Base-by-base conservation (phyloP, 257 asterid species). In the Parsonsia alboflavescens region DNA sequence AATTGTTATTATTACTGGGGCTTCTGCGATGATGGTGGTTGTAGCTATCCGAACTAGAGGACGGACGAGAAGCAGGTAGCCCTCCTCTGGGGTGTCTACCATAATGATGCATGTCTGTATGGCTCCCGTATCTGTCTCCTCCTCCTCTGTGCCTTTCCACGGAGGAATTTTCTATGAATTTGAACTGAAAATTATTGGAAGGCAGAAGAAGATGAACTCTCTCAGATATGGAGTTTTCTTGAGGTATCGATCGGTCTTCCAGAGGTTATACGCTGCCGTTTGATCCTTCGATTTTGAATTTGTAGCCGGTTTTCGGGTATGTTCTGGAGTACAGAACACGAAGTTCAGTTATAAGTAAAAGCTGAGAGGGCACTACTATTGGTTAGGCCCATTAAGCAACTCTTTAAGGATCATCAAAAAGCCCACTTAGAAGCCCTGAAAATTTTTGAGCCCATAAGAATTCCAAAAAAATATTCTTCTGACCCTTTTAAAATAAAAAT, bases 121-220 rank as follows among this genome's bases (percentile, higher is more conserved):
- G 59, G 76, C 17, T 61, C 4, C 73, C 77, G 26, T 76, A 73
- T 22, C 84, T 78, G 54, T 68, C 77, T 2, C 76, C 50, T 5
- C 79, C 79, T 10, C 77, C 83, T 46, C 79, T 67, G 52, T 76
- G 84, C 52, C 84, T 72, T 24, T 80, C 81, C 84, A 80, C 73
- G 46, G 28, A 8, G 0, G 15, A 28, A 10, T 48, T 24, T 1
- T 17, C 8, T 16, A 33, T 12, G 19, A 24, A 44, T 7, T 70
- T 45, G 8, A 24, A 22, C 21, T 6, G 24, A 19, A 71, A 36
- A 46, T 24, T 24, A 15, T 33, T 68, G 22, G 10, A 45, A 68
- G 42, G 33, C 3, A 9, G 24, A 16, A 46, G 41, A 68, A 42
- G 12, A 44, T n/a, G 10, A 4, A 61, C 13, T 13, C 12, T n/a